Base-by-base conservation (phyloP, 179 eudicot genomes). In the Silene vulgaris region DNA sequence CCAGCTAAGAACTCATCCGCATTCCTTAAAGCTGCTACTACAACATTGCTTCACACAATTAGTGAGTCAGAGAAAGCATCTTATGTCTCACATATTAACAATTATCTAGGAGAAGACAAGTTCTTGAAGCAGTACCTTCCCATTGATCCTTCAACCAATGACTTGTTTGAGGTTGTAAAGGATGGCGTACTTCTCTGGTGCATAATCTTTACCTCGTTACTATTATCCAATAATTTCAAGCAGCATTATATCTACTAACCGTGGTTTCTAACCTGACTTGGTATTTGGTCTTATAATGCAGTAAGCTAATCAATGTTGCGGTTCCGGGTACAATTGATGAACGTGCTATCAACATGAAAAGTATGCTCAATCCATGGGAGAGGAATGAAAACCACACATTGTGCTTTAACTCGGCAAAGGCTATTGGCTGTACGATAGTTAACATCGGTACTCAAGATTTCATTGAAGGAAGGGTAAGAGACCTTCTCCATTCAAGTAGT, bases 11-110 rank as follows among this genome's bases (percentile, higher is more conserved):
- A 87, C 82, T 89, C 99, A 35, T 88, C 96, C 35, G 97, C 97
- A 5, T 96, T 96, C 78, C 85, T 96, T 68, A 96, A 91, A 79
- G 88, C 97, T 73, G 92, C 97, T 13, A 90, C 97, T 8, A 86
- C 97, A 56, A 88, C 97, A 17, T 82, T 96, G 83, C 99, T 93
- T 79, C 99, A 96, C 85, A 93, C 97, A 3, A 96, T 93, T 70
- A 93, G 99, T n/a, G 98, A 91, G 84, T 90, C 99, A 0, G 99
- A 96, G 90, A 96, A 91, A 81, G 85, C 99, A n/a, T 88, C 99
- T 19, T 95, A 96, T 83, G 97, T 91, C 43, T 82, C 91, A 60
- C 98, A 96, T 77, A 96, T 96, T 77, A 96, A 96, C 80, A 93
- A 86, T 79, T 96, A 93, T 75, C 96, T 96, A 21, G 90, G 86